A percentile compares a stretch with the other conserved stretches of the same genome.
These are phyloP conservation scores for Scopulariopsis brevicaulis DNA, from an alignment of 2,329 filamentous ascomycete species.

Conservation along the genomic window DNA sequence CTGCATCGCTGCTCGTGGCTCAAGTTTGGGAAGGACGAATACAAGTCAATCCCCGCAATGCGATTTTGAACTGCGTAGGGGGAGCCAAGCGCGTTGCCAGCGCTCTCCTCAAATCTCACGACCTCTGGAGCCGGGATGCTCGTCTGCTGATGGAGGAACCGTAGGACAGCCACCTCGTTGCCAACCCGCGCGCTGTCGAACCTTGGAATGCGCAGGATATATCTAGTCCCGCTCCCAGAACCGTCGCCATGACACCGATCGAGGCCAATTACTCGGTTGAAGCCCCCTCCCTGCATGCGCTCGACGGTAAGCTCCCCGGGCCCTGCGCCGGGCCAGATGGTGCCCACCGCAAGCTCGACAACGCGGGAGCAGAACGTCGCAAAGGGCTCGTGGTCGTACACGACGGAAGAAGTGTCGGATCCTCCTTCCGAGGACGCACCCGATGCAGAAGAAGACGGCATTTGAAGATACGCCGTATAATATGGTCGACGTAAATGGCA, in stretches of 20 bases:
- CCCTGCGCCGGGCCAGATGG: neutral
- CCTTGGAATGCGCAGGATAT: neutral
- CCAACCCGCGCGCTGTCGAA: neutral
- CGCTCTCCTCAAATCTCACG: neutral
- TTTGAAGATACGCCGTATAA: neutral
- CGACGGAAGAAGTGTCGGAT: neutral
- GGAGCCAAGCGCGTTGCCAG: neutral
- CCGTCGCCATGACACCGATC: neutral
- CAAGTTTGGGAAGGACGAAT: neutral
- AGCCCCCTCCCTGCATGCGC: neutral
- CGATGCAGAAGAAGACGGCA: neutral
- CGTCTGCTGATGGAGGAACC: neutral
- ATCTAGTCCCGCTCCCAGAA: neutral
- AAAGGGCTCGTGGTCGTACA: neutral
- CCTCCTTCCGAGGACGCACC: neutral
- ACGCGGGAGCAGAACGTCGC: neutral
- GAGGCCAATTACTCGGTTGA: neutral
- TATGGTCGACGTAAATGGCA: too few species aligned
- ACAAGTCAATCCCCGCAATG: neutral
- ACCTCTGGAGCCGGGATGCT: neutral
- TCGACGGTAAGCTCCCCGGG: neutral
- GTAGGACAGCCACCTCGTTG: neutral
- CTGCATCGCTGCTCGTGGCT: neutral
- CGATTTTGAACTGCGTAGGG: neutral
- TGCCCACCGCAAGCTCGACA: neutral